Base-by-base conservation (phyloP, 75 land plant genomes). In the Sequoiadendron giganteum region DNA sequence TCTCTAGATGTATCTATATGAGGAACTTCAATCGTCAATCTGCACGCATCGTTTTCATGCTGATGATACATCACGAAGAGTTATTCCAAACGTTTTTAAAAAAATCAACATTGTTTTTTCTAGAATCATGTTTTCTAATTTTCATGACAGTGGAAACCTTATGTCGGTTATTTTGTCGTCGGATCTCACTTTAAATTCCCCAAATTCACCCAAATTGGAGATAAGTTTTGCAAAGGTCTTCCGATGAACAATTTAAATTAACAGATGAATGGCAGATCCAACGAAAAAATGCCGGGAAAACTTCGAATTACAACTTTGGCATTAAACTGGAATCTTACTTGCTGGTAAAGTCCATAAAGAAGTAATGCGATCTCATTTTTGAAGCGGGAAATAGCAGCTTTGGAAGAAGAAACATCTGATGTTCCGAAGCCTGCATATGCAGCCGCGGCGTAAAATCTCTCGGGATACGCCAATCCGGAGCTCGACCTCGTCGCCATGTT, bases 371-470 rank as follows among this genome's bases (percentile, higher is more conserved):
- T 88, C 54, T 96, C 97, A 54, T 89, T 90, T 25, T 89, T 47
- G 89, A 95, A 94, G 86, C 89, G 91, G 55, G 94, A 91, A 84
- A 86, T 48, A 32, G 89, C 89, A 81, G 81, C 90, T 49, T 86
- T 77, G 40, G 89, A 42, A 86, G 91, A 36, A 80, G 94, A 88
- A 30, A 73, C 47, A 0, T 90, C 85, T 25, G 94, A 86, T 88
- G 91, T 91, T 34, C 93, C 91, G 90, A 98, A 94, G 1, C 99
- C 99, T 48, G 96, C 95, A 85, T 94, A 98, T 19, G 96, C 88
- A 11, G 98, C 99, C 48, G 99, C 99, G 5, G 98, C 98, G 90
- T 92, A 94, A 94, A 98, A 96, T 10, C 96, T 86, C 13, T 96
- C 96, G 7, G 99, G 99, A 78, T 98, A 98, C 5, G 99, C 88